These are phyloP conservation scores for Didymella lethalis DNA, from an alignment of 2,329 filamentous ascomycete species.

Conservation along the genomic window DNA sequence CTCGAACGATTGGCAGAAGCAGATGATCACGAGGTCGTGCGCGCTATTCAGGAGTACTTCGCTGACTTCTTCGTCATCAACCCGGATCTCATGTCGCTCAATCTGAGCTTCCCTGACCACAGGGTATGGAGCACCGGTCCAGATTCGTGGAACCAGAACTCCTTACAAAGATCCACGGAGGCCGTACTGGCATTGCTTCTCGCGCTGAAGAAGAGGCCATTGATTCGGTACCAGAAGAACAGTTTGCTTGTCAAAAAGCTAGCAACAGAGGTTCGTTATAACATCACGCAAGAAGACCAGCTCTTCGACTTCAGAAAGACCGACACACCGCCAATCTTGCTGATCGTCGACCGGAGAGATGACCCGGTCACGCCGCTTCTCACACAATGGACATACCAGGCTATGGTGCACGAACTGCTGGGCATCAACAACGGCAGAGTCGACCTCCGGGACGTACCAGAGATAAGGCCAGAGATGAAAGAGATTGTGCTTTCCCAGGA, in stretches of 20 bases:
- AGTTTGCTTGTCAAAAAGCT: conserved; percentile 91
- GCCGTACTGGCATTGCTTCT: conserved; percentile 84
- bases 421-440: conserved; percentile 96
- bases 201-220: conserved; percentile 93
- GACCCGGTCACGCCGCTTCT: conserved; percentile 94
- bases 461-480: conserved; percentile 84
- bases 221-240: conserved; percentile 92
- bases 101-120: conserved; percentile 74
- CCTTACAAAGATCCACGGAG: conserved; percentile 85
- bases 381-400: conserved; percentile 99
- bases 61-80: conserved; percentile 96
- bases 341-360: conserved; percentile 89
- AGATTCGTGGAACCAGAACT: conserved; percentile 90
- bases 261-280: conserved; percentile 89
- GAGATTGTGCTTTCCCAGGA: conserved; percentile 97
- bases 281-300: conserved; percentile 94
- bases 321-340: conserved; percentile 90
- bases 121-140: conserved; percentile 82
- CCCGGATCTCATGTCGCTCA: conserved; percentile 86
- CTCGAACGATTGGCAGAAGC: conserved; percentile 93
- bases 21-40: conserved; percentile 96
- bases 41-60: conserved; percentile 92
- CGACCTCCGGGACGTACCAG: conserved; percentile 82
- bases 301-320: conserved; percentile 95
- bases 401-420: conserved; percentile 98